Conservation (phyloP, 805 yeast species). For the Barnettozyma pratensis region DNA sequence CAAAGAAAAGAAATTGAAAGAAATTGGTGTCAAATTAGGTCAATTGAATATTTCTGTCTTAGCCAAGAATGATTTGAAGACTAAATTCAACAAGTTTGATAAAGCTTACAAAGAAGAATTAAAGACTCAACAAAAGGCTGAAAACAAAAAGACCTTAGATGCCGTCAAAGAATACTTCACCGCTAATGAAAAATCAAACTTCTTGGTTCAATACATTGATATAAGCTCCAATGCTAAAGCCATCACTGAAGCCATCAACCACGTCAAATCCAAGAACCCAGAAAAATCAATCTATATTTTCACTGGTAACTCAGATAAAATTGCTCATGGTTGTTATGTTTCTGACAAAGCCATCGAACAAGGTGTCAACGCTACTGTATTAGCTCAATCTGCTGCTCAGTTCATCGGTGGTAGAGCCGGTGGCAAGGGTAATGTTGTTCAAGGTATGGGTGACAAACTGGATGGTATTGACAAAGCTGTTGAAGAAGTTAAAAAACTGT, state of each 20-base stretch:
- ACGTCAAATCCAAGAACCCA: conserved; percentile 70
- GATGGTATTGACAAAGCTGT: conserved; percentile 69
- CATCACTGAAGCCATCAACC: conserved; percentile 85
- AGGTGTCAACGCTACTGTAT: conserved; percentile 70
- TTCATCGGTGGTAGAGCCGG: conserved; percentile 96
- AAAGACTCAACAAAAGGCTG: conserved; percentile 84
- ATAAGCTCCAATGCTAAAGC: conserved; percentile 88
- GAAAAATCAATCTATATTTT: conserved; percentile 74
- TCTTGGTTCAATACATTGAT: conserved; percentile 60
- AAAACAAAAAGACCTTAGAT: conserved; percentile 75
- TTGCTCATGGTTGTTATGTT: conserved; percentile 94
- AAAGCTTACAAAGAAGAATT: conserved; percentile 84
- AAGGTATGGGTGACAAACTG: conserved; percentile 91
- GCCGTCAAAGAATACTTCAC: conserved; percentile 65
- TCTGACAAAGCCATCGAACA: conserved; percentile 63
- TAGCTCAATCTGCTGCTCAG: conserved; percentile 65
- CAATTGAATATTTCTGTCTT: conserved; percentile 77
- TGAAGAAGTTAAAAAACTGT: conserved; percentile 55
- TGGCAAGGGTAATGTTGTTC: conserved; percentile 94
- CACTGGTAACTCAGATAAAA: conserved; percentile 67
- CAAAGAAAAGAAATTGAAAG: conserved; percentile 81
- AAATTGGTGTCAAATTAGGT: conserved; percentile 77
- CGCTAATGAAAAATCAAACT: conserved; percentile 45
- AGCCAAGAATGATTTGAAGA: conserved; percentile 70
- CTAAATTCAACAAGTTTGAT: conserved; percentile 71